These are phyloP conservation scores for Sporothrix humicola DNA, from an alignment of 2,329 filamentous ascomycete species.

Conservation along the genomic window DNA sequence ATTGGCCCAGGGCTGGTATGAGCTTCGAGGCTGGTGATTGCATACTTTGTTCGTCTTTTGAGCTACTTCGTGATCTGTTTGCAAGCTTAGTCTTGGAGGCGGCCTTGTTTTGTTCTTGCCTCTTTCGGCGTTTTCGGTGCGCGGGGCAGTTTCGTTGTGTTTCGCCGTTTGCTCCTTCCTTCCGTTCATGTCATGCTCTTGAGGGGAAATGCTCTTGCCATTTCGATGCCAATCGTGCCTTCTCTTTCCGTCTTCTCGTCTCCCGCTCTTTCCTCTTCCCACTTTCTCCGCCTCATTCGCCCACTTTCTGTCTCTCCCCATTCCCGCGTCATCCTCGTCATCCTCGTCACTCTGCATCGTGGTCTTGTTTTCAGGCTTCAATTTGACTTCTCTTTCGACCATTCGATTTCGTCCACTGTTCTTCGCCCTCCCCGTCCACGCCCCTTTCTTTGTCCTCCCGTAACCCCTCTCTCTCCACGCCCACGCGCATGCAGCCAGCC, in stretches of 20 bases:
- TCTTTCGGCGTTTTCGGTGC: constrained; percentile 8
- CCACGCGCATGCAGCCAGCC: constrained; percentile 25
- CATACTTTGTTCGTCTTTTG: not conserved
- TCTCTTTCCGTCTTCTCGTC: constrained; percentile 10
- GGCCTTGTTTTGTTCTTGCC: constrained; percentile 25
- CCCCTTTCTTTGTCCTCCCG: constrained; percentile 9
- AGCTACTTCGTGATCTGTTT: not conserved
- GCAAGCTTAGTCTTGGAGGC: not conserved
- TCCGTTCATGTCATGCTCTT: not conserved
- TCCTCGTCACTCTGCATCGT: constrained; percentile 10
- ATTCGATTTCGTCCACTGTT: too few relatives aligned
- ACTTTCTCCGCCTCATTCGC: not conserved
- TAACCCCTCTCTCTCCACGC: not conserved
- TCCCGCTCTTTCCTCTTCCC: too few relatives aligned
- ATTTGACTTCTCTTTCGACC: not conserved
- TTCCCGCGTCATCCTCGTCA: constrained; percentile 18
- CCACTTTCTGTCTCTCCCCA: not conserved
- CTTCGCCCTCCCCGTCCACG: not conserved
- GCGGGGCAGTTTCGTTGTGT: not conserved
- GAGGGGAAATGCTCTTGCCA: not conserved
- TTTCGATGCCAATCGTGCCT: constrained; percentile 15
- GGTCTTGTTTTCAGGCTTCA: constrained; percentile 14
- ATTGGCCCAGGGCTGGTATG: constrained; percentile 20
- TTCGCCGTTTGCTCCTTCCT: constrained; percentile 32
- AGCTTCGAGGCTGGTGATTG: not conserved